These are phyloP conservation scores for Nannochloris sp. DNA, from an alignment of 139 green algal genomes.

Conservation along the genomic window DNA sequence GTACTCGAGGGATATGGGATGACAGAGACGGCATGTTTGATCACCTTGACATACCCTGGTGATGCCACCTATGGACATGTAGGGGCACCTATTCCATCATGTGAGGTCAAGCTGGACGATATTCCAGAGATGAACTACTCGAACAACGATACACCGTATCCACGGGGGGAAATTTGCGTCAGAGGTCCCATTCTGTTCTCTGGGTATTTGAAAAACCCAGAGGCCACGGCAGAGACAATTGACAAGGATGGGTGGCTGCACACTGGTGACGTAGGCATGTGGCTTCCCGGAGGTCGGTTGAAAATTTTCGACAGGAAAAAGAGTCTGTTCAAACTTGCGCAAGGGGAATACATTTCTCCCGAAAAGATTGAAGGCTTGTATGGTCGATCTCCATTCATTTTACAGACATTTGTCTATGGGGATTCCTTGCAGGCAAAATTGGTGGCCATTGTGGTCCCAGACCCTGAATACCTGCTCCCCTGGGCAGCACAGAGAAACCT, in stretches of 20 bases:
- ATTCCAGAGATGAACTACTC: conserved; percentile 96
- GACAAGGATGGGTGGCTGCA: conserved; percentile 92
- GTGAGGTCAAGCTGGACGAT: conserved; percentile 86
- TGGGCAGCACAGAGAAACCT: conserved; percentile 67
- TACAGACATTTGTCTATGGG: conserved; percentile 84
- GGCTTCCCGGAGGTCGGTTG: conserved; percentile 69
- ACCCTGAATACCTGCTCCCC: conserved; percentile 80
- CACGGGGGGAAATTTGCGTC: conserved; percentile 80
- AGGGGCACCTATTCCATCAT: conserved; percentile 66
- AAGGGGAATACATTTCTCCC: conserved; percentile 84
- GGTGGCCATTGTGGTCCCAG: conserved; percentile 84
- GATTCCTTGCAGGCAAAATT: conserved; percentile 71
- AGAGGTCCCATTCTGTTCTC: conserved; percentile 82
- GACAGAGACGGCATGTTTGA: conserved; percentile 87
- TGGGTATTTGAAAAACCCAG: conserved; percentile 76
- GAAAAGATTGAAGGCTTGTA: conserved; percentile 98
- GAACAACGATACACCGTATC: conserved; percentile 63
- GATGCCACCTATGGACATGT: conserved; percentile 67
- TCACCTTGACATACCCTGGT: conserved; percentile 51
- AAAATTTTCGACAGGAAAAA: conserved; percentile 97
- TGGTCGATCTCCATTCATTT: conserved; percentile 55
- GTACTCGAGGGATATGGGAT: conserved; percentile 63
- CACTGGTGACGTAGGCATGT: conserved; percentile 79
- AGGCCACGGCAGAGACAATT: conserved; percentile 67
- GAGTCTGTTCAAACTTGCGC: conserved; percentile 93